Evolutionary conservation across 169 alveolate species (phyloP).

Genomic region (Cyclospora cayetanensis): DNA sequence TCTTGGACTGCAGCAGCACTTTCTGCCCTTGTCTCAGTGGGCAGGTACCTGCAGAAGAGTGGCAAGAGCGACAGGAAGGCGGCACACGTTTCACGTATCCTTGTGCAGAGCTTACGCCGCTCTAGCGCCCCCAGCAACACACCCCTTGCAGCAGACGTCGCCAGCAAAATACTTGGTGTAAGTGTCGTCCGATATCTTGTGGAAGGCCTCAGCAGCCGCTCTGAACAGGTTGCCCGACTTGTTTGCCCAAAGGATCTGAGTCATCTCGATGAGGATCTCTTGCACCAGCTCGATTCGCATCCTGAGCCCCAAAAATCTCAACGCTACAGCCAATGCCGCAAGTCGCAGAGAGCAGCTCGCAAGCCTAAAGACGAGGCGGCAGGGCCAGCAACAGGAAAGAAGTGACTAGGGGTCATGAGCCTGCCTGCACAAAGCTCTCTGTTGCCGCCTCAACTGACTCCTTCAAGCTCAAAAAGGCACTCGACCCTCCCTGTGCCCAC

Average conservation of each 20-base stretch:
- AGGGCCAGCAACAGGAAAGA: too few species aligned
- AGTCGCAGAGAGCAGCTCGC: too few species aligned
- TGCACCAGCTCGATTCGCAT: slow-evolving; percentile 6
- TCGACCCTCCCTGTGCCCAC: too few species aligned
- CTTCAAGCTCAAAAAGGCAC: too few species aligned
- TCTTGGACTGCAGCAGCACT: slow-evolving; percentile 12
- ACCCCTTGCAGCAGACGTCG: neutral
- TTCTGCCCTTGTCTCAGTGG: slow-evolving; percentile 1
- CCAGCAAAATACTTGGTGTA: neutral
- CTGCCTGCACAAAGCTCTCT: too few species aligned
- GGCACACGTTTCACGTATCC: neutral
- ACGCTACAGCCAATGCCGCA: neutral
- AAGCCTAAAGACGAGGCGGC: too few species aligned
- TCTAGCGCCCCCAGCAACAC: neutral
- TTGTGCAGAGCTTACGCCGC: neutral
- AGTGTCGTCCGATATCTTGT: neutral
- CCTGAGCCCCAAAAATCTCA: neutral
- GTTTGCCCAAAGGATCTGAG: neutral
- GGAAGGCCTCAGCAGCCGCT: slow-evolving; percentile 9
- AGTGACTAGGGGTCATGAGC: too few species aligned
- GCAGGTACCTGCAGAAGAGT: slow-evolving; percentile 24
- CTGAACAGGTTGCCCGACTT: neutral
- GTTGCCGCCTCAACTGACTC: too few species aligned
- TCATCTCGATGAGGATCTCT: neutral
- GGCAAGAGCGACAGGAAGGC: neutral